Base-by-base conservation (phyloP, 1,284 basidiomycete species). In the Heterobasidion occidentale region DNA sequence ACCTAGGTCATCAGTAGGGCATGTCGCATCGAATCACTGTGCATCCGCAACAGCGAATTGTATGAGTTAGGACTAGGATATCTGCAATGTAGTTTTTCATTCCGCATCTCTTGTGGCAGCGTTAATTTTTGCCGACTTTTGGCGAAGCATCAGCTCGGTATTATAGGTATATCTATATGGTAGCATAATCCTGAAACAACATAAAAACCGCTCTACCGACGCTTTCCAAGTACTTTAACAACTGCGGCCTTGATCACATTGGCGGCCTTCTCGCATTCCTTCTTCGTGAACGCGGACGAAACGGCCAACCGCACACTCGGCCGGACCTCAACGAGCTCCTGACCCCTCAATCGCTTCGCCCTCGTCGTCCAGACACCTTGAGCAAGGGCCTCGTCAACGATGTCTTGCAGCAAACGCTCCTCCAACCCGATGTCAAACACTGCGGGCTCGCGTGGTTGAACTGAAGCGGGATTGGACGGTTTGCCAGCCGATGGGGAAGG, bases 201-300 rank as follows among this genome's bases (percentile, higher is more conserved):
- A 27, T 27, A 6, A 6, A 27, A 27, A 27, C 27, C 27, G 27
- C 27, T 27, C 27, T 27, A 61, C 61, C 72, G 68, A 55, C 77
- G 74, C 68, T 67, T 81, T 12, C 73, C 68, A 17, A 85, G 66
- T 11, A 93, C 83, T 75, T 93, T 94, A 53, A 81, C 75, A 45
- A 93, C 75, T 42, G 86, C 87, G 34, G 78, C 77, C 74, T 90
- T 94, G 58, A 98, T 70, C 33, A 88, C 80, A 35, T 75, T 74
- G 17, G 86, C 85, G 1, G 94, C 91, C 76, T 93, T 94, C 75
- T 97, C 94, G 56, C 88, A 84, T 65, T 99, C 97, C 74, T 95
- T 96, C 76, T 79, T 88, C 34, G 83, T 85, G 62, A 98, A 72
- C 9, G 84, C 92, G 11, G 85, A 80, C 3, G 81, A 87, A 60